phyloP scores from a whole-genome alignment of 805 yeast genomes.

The Alloascoidea africana region DNA sequence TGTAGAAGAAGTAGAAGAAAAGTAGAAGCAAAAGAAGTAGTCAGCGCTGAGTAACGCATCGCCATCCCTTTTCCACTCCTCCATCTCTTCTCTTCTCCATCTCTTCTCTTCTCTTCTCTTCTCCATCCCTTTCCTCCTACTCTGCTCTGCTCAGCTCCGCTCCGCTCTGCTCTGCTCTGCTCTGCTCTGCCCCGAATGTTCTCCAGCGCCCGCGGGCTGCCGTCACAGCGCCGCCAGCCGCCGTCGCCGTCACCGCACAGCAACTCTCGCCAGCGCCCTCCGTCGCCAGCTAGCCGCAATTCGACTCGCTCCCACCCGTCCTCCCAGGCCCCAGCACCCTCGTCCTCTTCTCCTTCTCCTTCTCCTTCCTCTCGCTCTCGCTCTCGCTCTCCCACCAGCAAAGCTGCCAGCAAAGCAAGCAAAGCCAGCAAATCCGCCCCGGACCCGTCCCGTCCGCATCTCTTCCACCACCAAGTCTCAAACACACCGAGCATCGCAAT shows the following conservation, averaged over 20 bases:
- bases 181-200: neutral
- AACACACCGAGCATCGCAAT: too few relatives aligned
- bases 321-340: neutral
- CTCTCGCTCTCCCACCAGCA: too few relatives aligned
- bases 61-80: too few relatives aligned
- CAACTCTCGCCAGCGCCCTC: neutral
- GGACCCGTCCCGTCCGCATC: too few relatives aligned
- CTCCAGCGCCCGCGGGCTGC: neutral
- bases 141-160: slow-evolving; percentile 2
- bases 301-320: neutral
- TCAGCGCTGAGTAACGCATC: too few relatives aligned
- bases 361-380: slow-evolving; percentile 1
- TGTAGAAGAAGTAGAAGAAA: neutral
- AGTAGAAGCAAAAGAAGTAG: too few relatives aligned
- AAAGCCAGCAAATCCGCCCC: too few relatives aligned
- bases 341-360: neutral
- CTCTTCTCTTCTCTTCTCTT: too few relatives aligned
- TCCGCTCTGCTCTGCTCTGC: slow-evolving; percentile 1
- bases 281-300: neutral
- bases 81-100: too few relatives aligned
- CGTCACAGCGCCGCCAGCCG: neutral
- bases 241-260: neutral
- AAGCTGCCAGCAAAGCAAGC: too few relatives aligned
- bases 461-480: too few relatives aligned
- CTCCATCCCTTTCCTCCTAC: neutral